These are phyloP conservation scores for Primulina huaijiensis DNA, from an alignment of 257 asterid species.

Conservation along the genomic window DNA sequence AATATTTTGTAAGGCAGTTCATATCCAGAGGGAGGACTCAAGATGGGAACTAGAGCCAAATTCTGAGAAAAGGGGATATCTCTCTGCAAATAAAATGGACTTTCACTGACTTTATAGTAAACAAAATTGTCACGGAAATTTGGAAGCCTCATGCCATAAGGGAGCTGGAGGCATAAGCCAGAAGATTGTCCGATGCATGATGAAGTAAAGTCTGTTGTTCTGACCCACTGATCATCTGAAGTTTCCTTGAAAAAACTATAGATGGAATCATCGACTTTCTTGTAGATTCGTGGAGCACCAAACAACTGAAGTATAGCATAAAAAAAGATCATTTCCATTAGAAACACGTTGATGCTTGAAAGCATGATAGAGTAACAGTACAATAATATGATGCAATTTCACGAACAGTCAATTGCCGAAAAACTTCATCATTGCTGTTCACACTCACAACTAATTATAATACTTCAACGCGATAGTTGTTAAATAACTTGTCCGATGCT, in stretches of 20 bases:
- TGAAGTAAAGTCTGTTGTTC: conserved; percentile 76
- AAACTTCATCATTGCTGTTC: background rate
- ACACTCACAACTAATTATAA: background rate
- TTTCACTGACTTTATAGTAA: conserved; percentile 48
- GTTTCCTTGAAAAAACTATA: conserved; percentile 39
- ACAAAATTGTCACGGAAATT: conserved; percentile 50
- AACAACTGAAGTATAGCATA: conserved; percentile 41
- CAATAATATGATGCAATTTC: background rate
- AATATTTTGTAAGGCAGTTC: conserved; percentile 55
- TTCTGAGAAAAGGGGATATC: conserved; percentile 44
- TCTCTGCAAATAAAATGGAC: conserved; percentile 33
- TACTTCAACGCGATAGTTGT: background rate
- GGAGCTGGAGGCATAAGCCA: conserved; percentile 69
- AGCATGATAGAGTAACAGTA: background rate
- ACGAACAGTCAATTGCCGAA: background rate
- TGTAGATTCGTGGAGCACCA: conserved; percentile 81
- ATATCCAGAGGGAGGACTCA: conserved; percentile 44
- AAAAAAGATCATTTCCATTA: background rate
- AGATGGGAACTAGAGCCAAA: conserved; percentile 64
- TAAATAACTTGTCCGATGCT: background rate
- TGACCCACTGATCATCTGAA: conserved; percentile 80
- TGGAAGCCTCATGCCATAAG: conserved; percentile 51
- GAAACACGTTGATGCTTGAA: background rate
- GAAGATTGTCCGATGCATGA: conserved; percentile 79
- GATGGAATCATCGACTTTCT: conserved; percentile 36